A percentile compares a stretch with the other conserved stretches of the same genome.
phyloP scores from a whole-genome alignment of 192 early-diverging fungal genomes.

The Mortierella hygrophila region DNA sequence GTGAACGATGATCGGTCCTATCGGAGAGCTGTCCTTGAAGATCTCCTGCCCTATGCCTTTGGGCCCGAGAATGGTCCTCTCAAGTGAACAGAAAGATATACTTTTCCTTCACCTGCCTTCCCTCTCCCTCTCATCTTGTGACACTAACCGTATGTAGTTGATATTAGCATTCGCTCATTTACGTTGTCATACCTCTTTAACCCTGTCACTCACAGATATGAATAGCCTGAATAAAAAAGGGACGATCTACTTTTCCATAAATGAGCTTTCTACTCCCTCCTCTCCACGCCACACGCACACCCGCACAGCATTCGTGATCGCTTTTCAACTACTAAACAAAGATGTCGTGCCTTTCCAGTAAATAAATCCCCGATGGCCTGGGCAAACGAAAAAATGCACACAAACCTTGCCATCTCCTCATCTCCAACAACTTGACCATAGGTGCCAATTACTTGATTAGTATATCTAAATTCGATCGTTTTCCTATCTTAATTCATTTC shows the following conservation, averaged over 20 bases:
- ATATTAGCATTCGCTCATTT: not conserved
- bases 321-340: not conserved
- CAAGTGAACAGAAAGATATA: not conserved
- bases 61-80: constrained; percentile 24
- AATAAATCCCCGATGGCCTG: too few relatives aligned
- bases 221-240: not conserved
- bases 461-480: too few relatives aligned
- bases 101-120: not conserved
- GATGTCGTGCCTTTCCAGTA: too few relatives aligned
- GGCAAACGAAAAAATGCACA: too few relatives aligned
- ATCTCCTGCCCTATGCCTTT: constrained; percentile 40
- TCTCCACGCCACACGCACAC: not conserved
- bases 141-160: too few relatives aligned
- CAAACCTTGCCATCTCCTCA: too few relatives aligned
- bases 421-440: too few relatives aligned
- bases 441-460: too few relatives aligned
- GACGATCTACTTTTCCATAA: not conserved
- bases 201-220: not conserved
- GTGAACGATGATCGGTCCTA: constrained; percentile 45
- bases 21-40: constrained; percentile 32
- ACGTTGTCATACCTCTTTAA: not conserved
- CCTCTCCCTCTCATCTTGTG: not conserved
- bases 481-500: too few relatives aligned
- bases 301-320: not conserved
- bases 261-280: not conserved